Evolutionary conservation across 2,329 filamentous ascomycete genomes (phyloP).

Genomic region (Acephala macrosclerotiorum): DNA sequence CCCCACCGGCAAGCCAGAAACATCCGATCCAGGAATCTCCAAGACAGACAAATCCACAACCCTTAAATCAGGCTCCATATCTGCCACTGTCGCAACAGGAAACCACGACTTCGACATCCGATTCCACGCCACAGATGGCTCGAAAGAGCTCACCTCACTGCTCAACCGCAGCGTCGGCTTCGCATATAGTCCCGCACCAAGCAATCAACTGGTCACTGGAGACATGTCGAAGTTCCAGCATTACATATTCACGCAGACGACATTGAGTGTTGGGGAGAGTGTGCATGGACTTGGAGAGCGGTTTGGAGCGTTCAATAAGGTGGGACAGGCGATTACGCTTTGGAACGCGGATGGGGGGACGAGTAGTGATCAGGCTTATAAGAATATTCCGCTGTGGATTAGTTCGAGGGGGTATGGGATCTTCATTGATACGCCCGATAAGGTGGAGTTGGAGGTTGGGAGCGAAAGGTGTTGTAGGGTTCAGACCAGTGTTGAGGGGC

Average conservation of each 20-base stretch:
- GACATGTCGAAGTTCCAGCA: constrained; percentile 61
- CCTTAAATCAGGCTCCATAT: constrained; percentile 57
- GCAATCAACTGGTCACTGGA: constrained; percentile 58
- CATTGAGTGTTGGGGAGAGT: constrained; percentile 65
- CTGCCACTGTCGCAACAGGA: constrained; percentile 57
- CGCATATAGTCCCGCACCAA: constrained; percentile 61
- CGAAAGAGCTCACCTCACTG: constrained; percentile 61
- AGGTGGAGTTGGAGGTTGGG: constrained; percentile 75
- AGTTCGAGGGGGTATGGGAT: constrained; percentile 78
- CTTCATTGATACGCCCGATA: constrained; percentile 75
- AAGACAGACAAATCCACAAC: constrained; percentile 55
- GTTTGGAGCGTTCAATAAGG: constrained; percentile 79
- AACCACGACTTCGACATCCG: constrained; percentile 61
- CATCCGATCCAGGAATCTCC: constrained; percentile 47
- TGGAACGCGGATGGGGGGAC: constrained; percentile 72
- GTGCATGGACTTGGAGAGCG: constrained; percentile 79
- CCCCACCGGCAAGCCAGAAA: constrained; percentile 56
- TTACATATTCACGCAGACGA: constrained; percentile 64
- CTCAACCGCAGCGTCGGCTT: constrained; percentile 62
- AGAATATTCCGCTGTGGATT: constrained; percentile 75
- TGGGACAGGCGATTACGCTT: constrained; percentile 73
- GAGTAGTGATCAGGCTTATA: constrained; percentile 74
- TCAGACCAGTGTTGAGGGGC: constrained; percentile 72
- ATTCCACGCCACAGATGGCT: constrained; percentile 59
- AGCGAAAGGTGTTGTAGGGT: constrained; percentile 76